phyloP scores from a whole-genome alignment of 345 rosid species.

The Kandelia obovata region DNA sequence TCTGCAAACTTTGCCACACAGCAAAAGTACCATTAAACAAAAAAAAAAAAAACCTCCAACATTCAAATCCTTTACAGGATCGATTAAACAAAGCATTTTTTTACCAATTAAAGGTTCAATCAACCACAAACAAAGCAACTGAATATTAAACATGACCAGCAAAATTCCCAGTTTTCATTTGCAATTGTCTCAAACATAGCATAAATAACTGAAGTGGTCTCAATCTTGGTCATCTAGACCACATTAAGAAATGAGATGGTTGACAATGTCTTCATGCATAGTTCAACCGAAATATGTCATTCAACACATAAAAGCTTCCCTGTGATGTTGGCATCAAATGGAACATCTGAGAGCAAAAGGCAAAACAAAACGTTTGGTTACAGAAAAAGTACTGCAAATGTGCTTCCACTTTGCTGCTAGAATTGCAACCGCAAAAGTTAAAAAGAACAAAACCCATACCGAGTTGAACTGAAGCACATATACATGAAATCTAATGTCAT shows the following conservation, averaged over 20 bases:
- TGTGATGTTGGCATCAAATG: slow-evolving; percentile 96
- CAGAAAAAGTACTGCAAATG: neutral
- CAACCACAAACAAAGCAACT: slow-evolving; percentile 20
- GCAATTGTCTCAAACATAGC: slow-evolving; percentile 22
- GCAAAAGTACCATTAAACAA: neutral
- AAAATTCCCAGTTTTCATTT: slow-evolving; percentile 16
- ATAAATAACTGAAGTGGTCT: slow-evolving; percentile 12
- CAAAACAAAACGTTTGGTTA: slow-evolving; percentile 9
- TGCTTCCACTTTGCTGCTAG: neutral
- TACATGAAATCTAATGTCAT: too few species aligned
- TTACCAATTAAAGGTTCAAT: slow-evolving; percentile 25
- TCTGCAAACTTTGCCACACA: too few species aligned
- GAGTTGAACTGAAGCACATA: too few species aligned
- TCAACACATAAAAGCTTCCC: slow-evolving; percentile 87
- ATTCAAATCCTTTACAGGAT: slow-evolving; percentile 6
- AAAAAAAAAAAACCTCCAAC: slow-evolving; percentile 5
- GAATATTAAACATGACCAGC: slow-evolving; percentile 28
- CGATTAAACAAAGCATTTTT: neutral
- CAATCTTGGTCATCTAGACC: slow-evolving; percentile 9
- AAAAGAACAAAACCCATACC: too few species aligned
- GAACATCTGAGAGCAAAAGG: slow-evolving; percentile 65
- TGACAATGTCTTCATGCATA: slow-evolving; percentile 52
- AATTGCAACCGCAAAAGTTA: too few species aligned
- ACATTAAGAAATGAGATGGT: neutral
- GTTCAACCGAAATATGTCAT: slow-evolving; percentile 97